Conservation (phyloP, 2,329 filamentous ascomycete species). For the Trichoderma hamatum region DNA sequence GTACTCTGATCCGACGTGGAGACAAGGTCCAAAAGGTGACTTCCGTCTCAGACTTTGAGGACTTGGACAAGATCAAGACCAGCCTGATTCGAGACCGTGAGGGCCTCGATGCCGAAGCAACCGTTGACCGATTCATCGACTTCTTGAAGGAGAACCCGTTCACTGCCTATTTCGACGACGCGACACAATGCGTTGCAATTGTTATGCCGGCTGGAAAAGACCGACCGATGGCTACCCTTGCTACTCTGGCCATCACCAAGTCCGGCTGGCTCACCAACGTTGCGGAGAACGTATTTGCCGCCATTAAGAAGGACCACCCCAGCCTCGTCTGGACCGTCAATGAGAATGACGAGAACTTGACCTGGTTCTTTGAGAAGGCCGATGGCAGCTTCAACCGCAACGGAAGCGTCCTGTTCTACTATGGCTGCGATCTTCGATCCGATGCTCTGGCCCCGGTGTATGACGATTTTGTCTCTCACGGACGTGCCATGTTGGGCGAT, state of each 20-base stretch:
- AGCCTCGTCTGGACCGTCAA: slow-evolving; percentile 96
- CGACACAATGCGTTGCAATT: slow-evolving; percentile 89
- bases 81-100: slow-evolving; percentile 81
- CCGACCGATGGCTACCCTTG: slow-evolving; percentile 75
- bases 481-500: slow-evolving; percentile 84
- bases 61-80: slow-evolving; percentile 76
- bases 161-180: slow-evolving; percentile 92
- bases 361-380: slow-evolving; percentile 97
- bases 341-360: slow-evolving; percentile 92
- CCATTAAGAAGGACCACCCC: slow-evolving; percentile 90
- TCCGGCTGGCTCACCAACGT: slow-evolving; percentile 93
- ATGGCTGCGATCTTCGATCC: slow-evolving; percentile 79
- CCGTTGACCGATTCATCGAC: slow-evolving; percentile 84
- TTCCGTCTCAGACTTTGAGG: slow-evolving; percentile 72
- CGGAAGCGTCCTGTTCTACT: slow-evolving; percentile 95
- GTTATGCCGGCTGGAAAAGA: slow-evolving; percentile 74
- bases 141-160: slow-evolving; percentile 77
- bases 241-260: slow-evolving; percentile 91
- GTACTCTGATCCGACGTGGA: slow-evolving; percentile 87
- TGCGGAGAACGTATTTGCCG: slow-evolving; percentile 91
- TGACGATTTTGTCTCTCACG: slow-evolving; percentile 80
- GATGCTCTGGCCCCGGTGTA: slow-evolving; percentile 78
- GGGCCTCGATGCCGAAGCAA: slow-evolving; percentile 77
- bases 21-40: slow-evolving; percentile 81
- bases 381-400: slow-evolving; percentile 86